Evolutionary conservation across 495 filamentous ascomycete species (phyloP), one percentile per base, ranked within the genome.

Genomic region (Penicillium antarcticum): DNA sequence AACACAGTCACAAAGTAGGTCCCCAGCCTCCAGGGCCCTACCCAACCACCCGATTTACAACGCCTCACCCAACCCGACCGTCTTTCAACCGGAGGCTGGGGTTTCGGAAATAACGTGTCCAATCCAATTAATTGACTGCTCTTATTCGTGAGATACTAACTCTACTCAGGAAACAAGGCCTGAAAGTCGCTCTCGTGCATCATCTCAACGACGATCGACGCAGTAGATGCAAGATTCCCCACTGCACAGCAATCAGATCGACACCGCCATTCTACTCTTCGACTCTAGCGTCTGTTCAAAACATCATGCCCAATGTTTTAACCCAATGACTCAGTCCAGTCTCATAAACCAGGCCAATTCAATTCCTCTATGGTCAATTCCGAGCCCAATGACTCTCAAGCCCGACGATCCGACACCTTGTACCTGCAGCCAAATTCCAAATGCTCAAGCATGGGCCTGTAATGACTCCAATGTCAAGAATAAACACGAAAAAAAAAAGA

Each of bases 41-140:
- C 68, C 71, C 73, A 76, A 72, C 73, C 73, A 72, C 73, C 73
- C 63, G 50, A 71, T 69, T 76, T 76, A 47, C 51, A 61, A 61
- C 57, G 38, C 33, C 10, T 42, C 29, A 43, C 24, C 42, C 36
- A 18, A 46, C 48, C 33, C 18, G 12, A 38, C 24, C 23, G 32
- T 44, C 7, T 17, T 47, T 45, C 40, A 33, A 29, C 9, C 14
- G 53, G 54, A 54, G 62, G 65, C 61, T 68, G 67, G 45, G 64
- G 55, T 63, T 57, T 62, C 53, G 53, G 17, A 53, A 60, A 48
- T 14, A 54, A 36, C 18, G 2, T n/a, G 36, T 48, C 32, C 26
- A 29, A 29, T 9, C 26, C 26, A 9, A 9, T 47, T 33, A 23
- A 18, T 34, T 3, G 1, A 46, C 23, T 29, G 7, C 26, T 33